Percentiles rank a stretch among this genome's conserved stretches.
Conservation (phyloP, 768 basidiomycete genomes). For the Xanthoconium purpureum region DNA sequence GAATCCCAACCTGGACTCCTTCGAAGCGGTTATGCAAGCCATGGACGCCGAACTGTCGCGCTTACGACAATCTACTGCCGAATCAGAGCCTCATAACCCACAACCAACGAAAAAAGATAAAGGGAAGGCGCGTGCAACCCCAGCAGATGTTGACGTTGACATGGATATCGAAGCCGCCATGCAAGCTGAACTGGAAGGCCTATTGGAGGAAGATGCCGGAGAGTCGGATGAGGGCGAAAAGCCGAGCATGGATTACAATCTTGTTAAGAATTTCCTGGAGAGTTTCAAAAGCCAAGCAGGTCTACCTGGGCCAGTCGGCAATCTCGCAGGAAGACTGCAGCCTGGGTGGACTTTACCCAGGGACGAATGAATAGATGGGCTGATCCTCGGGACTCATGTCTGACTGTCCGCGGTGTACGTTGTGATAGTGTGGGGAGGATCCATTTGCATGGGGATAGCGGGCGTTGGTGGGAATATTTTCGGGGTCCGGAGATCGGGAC, state of each 20-base stretch:
- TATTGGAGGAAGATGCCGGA: constrained; percentile 49
- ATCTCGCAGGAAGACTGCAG: constrained; percentile 79
- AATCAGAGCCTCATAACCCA: constrained; percentile 15
- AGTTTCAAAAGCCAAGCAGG: constrained; percentile 93
- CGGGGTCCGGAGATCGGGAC: not conserved
- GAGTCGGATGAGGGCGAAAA: constrained; percentile 55
- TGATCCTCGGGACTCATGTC: not conserved
- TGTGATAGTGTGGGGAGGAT: not conserved
- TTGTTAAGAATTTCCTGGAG: constrained; percentile 97
- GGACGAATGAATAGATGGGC: constrained; percentile 44
- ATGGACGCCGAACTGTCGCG: constrained; percentile 83
- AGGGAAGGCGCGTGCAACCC: constrained; percentile 30
- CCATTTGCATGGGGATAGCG: not conserved
- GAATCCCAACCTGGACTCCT: constrained; percentile 81
- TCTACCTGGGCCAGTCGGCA: constrained; percentile 87
- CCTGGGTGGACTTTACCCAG: constrained; percentile 73
- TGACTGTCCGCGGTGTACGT: not conserved
- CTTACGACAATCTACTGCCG: constrained; percentile 30
- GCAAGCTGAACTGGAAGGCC: constrained; percentile 78
- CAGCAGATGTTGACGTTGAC: constrained; percentile 45
- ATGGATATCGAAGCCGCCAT: constrained; percentile 80
- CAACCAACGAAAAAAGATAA: constrained; percentile 44
- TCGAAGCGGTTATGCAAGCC: constrained; percentile 94
- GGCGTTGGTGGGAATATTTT: not conserved
- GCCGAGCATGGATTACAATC: constrained; percentile 70